Evolutionary conservation across 192 early-diverging fungal species (phyloP).

Genomic region (Cladochytrium replicatum): DNA sequence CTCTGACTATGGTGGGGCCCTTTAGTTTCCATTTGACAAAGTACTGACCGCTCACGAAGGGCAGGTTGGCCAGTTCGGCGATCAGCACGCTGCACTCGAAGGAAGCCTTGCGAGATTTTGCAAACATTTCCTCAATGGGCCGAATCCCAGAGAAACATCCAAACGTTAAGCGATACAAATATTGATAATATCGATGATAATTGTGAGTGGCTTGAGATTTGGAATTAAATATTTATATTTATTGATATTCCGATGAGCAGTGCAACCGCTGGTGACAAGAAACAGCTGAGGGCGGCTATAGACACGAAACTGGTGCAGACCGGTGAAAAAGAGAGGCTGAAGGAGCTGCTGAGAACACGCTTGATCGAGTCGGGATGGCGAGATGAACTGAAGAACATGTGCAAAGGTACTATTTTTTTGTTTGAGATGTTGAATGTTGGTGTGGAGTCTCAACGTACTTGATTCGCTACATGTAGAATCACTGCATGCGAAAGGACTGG

Average conservation of each 20-base stretch:
- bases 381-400: slow-evolving; percentile 18
- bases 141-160: too few species aligned
- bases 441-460: too few species aligned
- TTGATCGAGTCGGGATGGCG: slow-evolving; percentile 24
- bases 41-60: slow-evolving; percentile 68
- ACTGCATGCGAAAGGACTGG: slow-evolving; percentile 2
- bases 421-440: not conserved
- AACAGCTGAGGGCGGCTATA: too few species aligned
- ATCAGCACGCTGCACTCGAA: slow-evolving; percentile 53
- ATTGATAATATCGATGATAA: too few species aligned
- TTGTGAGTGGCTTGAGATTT: too few species aligned
- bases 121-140: too few species aligned
- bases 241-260: too few species aligned
- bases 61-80: slow-evolving; percentile 72
- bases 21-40: slow-evolving; percentile 69
- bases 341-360: slow-evolving; percentile 20
- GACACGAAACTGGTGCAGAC: slow-evolving; percentile 15
- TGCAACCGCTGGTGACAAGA: too few species aligned
- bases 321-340: slow-evolving; percentile 22
- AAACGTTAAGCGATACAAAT: too few species aligned
- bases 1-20: slow-evolving; percentile 6
- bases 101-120: slow-evolving; percentile 57
- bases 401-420: slow-evolving; percentile 15
- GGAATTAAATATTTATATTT: too few species aligned
- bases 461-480: too few species aligned